Evolutionary conservation across 345 rosid species (phyloP).

Genomic region (Pseudoturritis turrita): DNA sequence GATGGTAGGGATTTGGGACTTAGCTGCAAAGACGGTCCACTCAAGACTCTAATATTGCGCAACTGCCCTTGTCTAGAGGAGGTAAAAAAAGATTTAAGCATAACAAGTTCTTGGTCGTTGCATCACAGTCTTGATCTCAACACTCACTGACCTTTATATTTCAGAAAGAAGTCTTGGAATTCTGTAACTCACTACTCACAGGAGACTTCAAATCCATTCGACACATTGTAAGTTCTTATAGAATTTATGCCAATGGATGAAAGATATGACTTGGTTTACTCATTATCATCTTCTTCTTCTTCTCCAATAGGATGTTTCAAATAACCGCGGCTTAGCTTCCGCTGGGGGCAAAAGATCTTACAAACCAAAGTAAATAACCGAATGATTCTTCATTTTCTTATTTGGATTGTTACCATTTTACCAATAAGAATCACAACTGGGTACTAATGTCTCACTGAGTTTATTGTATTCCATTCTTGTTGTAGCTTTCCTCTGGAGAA

Average conservation of each 20-base stretch:
- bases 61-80: conserved; percentile 75
- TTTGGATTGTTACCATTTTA: not conserved
- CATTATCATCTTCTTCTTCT: conserved; percentile 14
- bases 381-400: not conserved
- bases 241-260: not conserved
- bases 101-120: not conserved
- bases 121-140: not conserved
- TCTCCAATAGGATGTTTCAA: conserved; percentile 64
- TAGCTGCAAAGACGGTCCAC: conserved; percentile 42
- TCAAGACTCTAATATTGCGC: conserved; percentile 70
- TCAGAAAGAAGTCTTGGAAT: conserved; percentile 70
- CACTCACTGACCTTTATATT: conserved; percentile 13
- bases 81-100: conserved; percentile 40
- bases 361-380: conserved; percentile 56
- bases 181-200: conserved; percentile 49
- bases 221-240: conserved; percentile 52
- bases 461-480: not conserved
- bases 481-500: conserved; percentile 62
- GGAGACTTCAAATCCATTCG: conserved; percentile 69
- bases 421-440: not conserved
- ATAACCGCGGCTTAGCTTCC: conserved; percentile 64
- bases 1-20: conserved; percentile 57
- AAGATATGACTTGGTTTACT: not conserved
- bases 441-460: not conserved
- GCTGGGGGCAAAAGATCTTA: conserved; percentile 57